Percentiles rank a stretch among this genome's conserved stretches.
These are phyloP conservation scores for Ochetophila trinervis DNA, from an alignment of 306 rosid genomes.

Conservation along the genomic window DNA sequence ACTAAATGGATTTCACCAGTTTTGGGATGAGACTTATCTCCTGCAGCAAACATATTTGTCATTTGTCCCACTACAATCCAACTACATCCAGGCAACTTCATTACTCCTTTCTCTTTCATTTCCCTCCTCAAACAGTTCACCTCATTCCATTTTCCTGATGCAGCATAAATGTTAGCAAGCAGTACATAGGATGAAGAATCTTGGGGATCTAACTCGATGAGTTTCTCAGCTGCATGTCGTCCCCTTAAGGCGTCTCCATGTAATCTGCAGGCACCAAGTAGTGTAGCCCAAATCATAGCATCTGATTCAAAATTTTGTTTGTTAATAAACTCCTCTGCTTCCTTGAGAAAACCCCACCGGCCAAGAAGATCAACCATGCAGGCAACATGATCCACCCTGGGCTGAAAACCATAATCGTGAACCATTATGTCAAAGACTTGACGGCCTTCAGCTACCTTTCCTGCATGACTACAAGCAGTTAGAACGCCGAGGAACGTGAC, in stretches of 20 bases:
- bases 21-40: constrained; percentile 47
- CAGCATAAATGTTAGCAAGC: constrained; percentile 64
- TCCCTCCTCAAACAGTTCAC: constrained; percentile 55
- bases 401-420: constrained; percentile 40
- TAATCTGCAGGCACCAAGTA: constrained; percentile 73
- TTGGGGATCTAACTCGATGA: constrained; percentile 55
- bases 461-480: constrained; percentile 82
- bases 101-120: constrained; percentile 63
- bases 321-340: constrained; percentile 61
- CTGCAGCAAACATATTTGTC: constrained; percentile 47
- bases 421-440: constrained; percentile 50
- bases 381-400: constrained; percentile 63
- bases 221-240: constrained; percentile 56
- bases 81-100: constrained; percentile 68
- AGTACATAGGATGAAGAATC: constrained; percentile 66
- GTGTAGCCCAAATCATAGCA: constrained; percentile 71
- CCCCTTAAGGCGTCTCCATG: constrained; percentile 83
- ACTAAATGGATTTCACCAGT: constrained; percentile 41
- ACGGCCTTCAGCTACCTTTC: constrained; percentile 66
- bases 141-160: constrained; percentile 67
- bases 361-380: constrained; percentile 81
- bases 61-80: constrained; percentile 65
- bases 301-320: constrained; percentile 38
- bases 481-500: constrained; percentile 85
- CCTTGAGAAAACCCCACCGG: constrained; percentile 74